Evolutionary conservation across 306 rosid species (phyloP).

Genomic region (Trifolium repens): DNA sequence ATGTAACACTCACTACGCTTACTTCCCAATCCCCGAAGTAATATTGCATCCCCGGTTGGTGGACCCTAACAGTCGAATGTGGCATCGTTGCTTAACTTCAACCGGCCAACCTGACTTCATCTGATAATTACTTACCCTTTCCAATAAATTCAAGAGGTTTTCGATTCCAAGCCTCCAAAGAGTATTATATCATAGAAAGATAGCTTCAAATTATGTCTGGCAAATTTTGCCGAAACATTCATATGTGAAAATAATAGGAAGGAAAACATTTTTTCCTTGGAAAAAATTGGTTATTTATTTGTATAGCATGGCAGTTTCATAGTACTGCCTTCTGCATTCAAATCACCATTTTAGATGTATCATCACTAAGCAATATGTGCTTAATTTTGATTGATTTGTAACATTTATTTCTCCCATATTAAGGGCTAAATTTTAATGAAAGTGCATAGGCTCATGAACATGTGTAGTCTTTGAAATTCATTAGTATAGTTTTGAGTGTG

Average conservation of each 20-base stretch:
- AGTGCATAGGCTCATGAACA: constrained; percentile 12
- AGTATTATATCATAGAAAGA: constrained; percentile 45
- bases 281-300: constrained; percentile 40
- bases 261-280: constrained; percentile 46
- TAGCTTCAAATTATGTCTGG: constrained; percentile 43
- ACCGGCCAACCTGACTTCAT: constrained; percentile 97
- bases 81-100: constrained; percentile 99
- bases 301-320: constrained; percentile 53
- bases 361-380: constrained; percentile 41
- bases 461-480: constrained; percentile 4
- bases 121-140: constrained; percentile 35
- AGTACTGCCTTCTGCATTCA: constrained; percentile 40
- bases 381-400: constrained; percentile 47
- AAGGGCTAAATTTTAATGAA: constrained; percentile 32
- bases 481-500: neutral
- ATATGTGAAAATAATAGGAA: constrained; percentile 58
- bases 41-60: constrained; percentile 81
- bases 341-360: constrained; percentile 35
- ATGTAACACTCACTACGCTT: constrained; percentile 96
- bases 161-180: constrained; percentile 45
- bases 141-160: constrained; percentile 43
- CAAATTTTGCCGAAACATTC: constrained; percentile 26
- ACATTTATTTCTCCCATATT: constrained; percentile 41
- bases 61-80: constrained; percentile 95
- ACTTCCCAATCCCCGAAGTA: constrained; percentile 94